These are phyloP conservation scores for Penicillium occitanis DNA, from an alignment of 2,329 filamentous ascomycete genomes.

Conservation along the genomic window DNA sequence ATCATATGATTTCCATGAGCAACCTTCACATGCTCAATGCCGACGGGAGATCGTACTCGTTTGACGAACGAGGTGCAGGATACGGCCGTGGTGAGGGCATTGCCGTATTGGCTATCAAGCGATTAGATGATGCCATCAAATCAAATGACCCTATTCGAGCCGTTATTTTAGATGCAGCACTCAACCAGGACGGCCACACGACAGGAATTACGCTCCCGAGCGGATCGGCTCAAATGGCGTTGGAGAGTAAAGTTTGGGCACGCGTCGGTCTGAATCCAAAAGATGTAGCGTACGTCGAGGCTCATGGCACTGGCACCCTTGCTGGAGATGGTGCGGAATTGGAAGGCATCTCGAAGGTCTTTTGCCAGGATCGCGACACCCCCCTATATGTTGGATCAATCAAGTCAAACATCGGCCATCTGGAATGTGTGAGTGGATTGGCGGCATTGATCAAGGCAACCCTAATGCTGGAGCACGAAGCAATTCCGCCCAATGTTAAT, in stretches of 20 bases:
- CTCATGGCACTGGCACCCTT: conserved; percentile 49
- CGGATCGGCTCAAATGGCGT: conserved; percentile 34
- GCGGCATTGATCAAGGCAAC: conserved; percentile 22
- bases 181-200: conserved; percentile 39
- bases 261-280: conserved; percentile 32
- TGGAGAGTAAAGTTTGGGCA: conserved; percentile 41
- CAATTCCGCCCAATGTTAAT: conserved; percentile 21
- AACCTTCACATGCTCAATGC: conserved; percentile 52
- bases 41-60: conserved; percentile 53
- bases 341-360: conserved; percentile 47
- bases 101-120: conserved; percentile 50
- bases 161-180: conserved; percentile 28
- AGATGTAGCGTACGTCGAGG: conserved; percentile 35
- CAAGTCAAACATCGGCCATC: conserved; percentile 30
- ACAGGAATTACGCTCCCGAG: conserved; percentile 44
- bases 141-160: conserved; percentile 44
- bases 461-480: conserved; percentile 17
- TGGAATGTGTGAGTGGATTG: conserved; percentile 21
- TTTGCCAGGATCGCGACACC: conserved; percentile 11
- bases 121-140: conserved; percentile 45
- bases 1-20: conserved; percentile 34
- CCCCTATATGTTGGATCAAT: conserved; percentile 28
- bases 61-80: conserved; percentile 50
- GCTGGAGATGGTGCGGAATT: conserved; percentile 59
- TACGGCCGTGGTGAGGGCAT: conserved; percentile 54